phyloP scores from a whole-genome alignment of 805 yeast genomes.

The Cyberlindnera suaveolens region DNA sequence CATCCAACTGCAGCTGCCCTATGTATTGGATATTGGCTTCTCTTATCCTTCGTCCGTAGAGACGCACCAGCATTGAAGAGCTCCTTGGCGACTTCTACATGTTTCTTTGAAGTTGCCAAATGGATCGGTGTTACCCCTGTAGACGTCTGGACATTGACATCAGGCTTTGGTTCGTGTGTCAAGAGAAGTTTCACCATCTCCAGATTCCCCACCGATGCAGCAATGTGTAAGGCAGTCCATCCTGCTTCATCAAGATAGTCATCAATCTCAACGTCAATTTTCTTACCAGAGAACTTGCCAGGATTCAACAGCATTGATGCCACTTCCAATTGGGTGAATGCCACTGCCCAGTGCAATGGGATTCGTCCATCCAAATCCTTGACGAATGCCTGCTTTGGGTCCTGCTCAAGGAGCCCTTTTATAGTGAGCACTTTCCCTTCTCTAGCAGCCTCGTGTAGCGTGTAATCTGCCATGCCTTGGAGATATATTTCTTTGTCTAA shows the following conservation, averaged over 20 bases:
- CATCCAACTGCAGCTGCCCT: conserved; percentile 82
- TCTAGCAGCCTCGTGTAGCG: conserved; percentile 59
- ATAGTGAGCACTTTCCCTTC: conserved; percentile 51
- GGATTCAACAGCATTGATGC: conserved; percentile 40
- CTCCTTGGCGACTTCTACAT: conserved; percentile 43
- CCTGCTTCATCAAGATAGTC: conserved; percentile 68
- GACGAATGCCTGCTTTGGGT: conserved; percentile 40
- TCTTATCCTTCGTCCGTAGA: conserved; percentile 59
- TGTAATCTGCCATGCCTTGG: neutral
- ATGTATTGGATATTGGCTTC: conserved; percentile 63
- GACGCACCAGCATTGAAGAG: conserved; percentile 54
- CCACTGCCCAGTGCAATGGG: conserved; percentile 86
- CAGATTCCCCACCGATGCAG: conserved; percentile 65
- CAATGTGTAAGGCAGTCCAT: conserved; percentile 86
- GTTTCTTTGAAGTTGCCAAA: conserved; percentile 67
- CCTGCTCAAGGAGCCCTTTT: conserved; percentile 35
- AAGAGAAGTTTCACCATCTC: conserved; percentile 47
- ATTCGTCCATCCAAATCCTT: conserved; percentile 73
- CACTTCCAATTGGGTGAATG: conserved; percentile 49
- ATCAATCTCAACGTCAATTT: conserved; percentile 54
- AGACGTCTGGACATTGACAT: conserved; percentile 54
- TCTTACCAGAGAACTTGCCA: conserved; percentile 18
- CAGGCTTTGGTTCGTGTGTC: conserved; percentile 45
- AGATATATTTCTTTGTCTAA: no score
- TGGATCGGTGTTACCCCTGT: conserved; percentile 73